Conservation (phyloP, 106 monocot genomes). For the Dendrobium nobile region DNA sequence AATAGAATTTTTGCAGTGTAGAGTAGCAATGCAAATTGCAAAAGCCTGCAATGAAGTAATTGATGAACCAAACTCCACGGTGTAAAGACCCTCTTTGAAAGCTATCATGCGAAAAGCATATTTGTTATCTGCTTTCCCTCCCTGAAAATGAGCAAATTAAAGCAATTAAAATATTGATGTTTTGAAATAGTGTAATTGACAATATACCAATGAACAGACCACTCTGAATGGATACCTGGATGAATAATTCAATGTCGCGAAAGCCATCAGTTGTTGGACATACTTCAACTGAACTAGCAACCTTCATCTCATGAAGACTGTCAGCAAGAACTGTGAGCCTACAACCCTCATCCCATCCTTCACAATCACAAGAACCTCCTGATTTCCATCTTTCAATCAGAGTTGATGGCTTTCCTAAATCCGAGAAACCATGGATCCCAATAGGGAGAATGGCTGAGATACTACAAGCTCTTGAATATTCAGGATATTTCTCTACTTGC, state of each 20-base stretch:
- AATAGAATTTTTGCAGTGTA: conserved; percentile 33
- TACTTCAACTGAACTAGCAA: not conserved
- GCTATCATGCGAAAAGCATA: conserved; percentile 45
- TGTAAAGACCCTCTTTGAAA: conserved; percentile 47
- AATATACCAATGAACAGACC: not conserved
- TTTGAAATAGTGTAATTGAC: not conserved
- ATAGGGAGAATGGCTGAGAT: conserved; percentile 32
- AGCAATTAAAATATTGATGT: not conserved
- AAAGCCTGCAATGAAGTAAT: conserved; percentile 61
- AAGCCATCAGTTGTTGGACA: conserved; percentile 6
- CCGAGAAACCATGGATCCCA: conserved; percentile 47
- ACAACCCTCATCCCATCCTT: conserved; percentile 77
- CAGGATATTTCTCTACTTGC: not conserved
- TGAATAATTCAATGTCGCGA: conserved; percentile 23
- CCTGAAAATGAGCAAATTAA: conserved; percentile 19
- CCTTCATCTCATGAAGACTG: conserved; percentile 11
- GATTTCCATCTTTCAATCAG: conserved; percentile 63
- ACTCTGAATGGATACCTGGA: conserved; percentile 24
- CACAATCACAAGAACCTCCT: conserved; percentile 68
- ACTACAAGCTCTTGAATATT: not conserved
- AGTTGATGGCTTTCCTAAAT: conserved; percentile 34
- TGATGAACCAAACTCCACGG: conserved; percentile 48
- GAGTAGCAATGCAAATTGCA: conserved; percentile 45
- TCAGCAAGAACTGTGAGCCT: conserved; percentile 33
- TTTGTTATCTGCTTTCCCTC: conserved; percentile 7